These are phyloP conservation scores for Leucocoprinus birnbaumii DNA, from an alignment of 768 basidiomycete genomes.

Conservation along the genomic window DNA sequence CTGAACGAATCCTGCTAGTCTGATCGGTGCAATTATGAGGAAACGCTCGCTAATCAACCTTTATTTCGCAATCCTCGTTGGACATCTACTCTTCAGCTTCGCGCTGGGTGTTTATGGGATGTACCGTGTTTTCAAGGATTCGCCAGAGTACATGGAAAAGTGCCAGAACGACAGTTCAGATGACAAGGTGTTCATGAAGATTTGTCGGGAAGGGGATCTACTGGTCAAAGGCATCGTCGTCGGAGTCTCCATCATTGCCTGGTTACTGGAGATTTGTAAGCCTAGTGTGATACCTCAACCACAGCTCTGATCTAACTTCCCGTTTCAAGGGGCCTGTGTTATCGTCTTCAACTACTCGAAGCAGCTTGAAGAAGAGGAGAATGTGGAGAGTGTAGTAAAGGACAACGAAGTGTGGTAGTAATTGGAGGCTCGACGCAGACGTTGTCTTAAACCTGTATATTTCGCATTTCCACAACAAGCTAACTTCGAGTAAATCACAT, in stretches of 20 bases:
- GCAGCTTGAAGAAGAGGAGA: conserved; percentile 39
- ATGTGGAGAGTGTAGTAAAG: conserved; percentile 32
- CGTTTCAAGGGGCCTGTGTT: conserved; percentile 38
- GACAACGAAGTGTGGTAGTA: conserved; percentile 43
- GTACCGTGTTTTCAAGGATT: conserved; percentile 39
- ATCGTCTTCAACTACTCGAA: conserved; percentile 42
- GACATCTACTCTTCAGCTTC: conserved; percentile 43
- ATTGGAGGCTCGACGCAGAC: not conserved
- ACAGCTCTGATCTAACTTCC: conserved; percentile 4
- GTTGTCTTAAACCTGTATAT: too few species aligned
- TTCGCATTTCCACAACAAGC: too few species aligned
- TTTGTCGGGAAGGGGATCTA: conserved; percentile 36
- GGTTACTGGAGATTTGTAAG: conserved; percentile 49
- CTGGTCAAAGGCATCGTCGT: conserved; percentile 41
- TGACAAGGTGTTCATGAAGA: conserved; percentile 24
- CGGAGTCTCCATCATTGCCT: conserved; percentile 38
- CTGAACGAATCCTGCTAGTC: conserved; percentile 19
- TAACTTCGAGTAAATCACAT: not conserved
- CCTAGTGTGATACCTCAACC: conserved; percentile 10
- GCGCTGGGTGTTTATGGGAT: conserved; percentile 42
- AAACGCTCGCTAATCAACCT: conserved; percentile 37
- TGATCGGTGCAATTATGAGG: conserved; percentile 40
- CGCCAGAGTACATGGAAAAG: conserved; percentile 31
- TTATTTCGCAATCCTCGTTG: conserved; percentile 39
- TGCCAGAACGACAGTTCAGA: conserved; percentile 33